phyloP scores from a whole-genome alignment of 345 rosid genomes.

The Barbarea vulgaris region DNA sequence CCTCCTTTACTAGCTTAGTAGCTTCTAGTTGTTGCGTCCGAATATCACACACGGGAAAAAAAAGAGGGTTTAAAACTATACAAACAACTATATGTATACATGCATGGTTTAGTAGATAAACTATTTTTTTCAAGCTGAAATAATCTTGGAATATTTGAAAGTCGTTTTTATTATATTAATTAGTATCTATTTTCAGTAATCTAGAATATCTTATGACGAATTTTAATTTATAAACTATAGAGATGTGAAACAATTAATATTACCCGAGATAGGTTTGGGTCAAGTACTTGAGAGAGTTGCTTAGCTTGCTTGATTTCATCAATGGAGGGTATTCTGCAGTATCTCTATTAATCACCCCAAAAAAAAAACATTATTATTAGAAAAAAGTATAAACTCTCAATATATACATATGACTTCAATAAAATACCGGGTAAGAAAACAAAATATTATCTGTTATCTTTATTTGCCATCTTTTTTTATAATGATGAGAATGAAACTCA shows the following conservation, averaged over 20 bases:
- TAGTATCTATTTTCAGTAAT: not conserved
- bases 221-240: not conserved
- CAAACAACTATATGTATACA: not conserved
- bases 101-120: conserved; percentile 2
- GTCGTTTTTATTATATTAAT: not conserved
- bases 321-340: conserved; percentile 84
- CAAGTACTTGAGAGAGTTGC: conserved; percentile 80
- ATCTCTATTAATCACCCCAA: conserved; percentile 54
- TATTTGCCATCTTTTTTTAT: not conserved
- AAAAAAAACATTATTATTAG: not conserved
- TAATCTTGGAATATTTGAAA: not conserved
- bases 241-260: not conserved
- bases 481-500: not conserved
- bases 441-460: not conserved
- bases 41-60: conserved; percentile 5
- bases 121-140: not conserved
- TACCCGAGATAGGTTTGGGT: conserved; percentile 83
- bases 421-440: not conserved
- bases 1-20: not conserved
- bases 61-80: not conserved
- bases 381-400: not conserved
- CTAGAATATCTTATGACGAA: not conserved
- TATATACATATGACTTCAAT: not conserved
- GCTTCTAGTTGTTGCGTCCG: conserved; percentile 31
- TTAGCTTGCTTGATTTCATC: conserved; percentile 89